Conservation (phyloP, 306 rosid species). For the Quercus ilex region DNA sequence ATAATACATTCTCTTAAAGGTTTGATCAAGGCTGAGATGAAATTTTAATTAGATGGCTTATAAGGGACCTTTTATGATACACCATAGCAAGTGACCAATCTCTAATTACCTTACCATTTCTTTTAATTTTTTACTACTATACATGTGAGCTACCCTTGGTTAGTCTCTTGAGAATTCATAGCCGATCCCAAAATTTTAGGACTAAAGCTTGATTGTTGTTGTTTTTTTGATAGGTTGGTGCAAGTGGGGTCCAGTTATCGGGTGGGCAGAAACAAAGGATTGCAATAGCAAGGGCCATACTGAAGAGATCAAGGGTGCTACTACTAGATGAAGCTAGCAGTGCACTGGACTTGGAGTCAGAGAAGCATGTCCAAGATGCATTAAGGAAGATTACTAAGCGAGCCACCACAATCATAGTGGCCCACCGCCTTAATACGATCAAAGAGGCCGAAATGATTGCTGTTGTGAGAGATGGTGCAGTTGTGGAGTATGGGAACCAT, state of each 20-base stretch:
- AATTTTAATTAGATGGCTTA: no score
- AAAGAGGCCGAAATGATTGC: constrained; percentile 69
- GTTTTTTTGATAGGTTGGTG: constrained; percentile 50
- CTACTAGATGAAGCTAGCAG: constrained; percentile 95
- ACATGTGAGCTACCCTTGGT: constrained; percentile 41
- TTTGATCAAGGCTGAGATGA: not conserved
- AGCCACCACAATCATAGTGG: constrained; percentile 75
- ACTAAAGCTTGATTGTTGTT: no score
- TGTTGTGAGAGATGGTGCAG: constrained; percentile 65
- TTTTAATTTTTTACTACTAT: not conserved
- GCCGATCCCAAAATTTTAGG: no score
- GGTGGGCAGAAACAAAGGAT: constrained; percentile 92
- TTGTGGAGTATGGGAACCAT: constrained; percentile 75
- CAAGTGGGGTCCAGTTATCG: constrained; percentile 76
- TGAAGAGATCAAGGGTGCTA: constrained; percentile 69
- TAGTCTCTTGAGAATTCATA: no score
- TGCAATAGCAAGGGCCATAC: constrained; percentile 80
- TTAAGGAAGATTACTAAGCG: constrained; percentile 41
- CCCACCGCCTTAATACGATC: constrained; percentile 73
- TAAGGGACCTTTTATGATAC: no score
- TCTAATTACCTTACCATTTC: not conserved
- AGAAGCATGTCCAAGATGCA: constrained; percentile 71
- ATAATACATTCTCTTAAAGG: not conserved
- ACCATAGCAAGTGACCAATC: not conserved
- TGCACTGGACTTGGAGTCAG: constrained; percentile 84